Conservation (phyloP, 2,329 filamentous ascomycete species). For the Cladosporium cucumerinum region DNA sequence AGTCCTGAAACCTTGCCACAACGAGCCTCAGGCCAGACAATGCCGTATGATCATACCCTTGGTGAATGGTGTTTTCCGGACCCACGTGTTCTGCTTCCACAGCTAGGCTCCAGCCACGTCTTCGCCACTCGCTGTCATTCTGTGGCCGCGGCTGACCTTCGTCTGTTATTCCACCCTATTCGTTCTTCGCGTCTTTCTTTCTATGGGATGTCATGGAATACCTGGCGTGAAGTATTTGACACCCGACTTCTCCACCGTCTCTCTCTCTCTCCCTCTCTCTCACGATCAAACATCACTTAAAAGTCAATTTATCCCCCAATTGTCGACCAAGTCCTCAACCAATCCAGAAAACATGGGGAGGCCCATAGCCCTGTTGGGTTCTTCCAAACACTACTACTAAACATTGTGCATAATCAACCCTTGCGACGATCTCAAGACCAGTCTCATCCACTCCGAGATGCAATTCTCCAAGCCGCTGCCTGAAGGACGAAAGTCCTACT, state of each 20-base stretch:
- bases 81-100: neutral
- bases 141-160: neutral
- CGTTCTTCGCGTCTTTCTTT: neutral
- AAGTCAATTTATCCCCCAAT: neutral
- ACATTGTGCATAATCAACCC: too few relatives aligned
- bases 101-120: constrained; percentile 7
- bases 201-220: neutral
- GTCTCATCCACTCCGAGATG: neutral
- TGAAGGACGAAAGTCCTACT: neutral
- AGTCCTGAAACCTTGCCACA: neutral
- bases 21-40: neutral
- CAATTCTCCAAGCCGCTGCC: neutral
- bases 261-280: neutral
- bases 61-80: neutral
- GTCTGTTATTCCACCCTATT: constrained; percentile 5
- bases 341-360: neutral
- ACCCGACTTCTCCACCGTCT: neutral
- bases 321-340: neutral
- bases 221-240: neutral
- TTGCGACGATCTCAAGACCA: neutral
- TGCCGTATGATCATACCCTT: neutral
- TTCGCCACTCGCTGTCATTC: constrained; percentile 9
- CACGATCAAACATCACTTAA: neutral
- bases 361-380: neutral
- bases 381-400: neutral